phyloP scores from a whole-genome alignment of 2,329 filamentous ascomycete genomes.

The Cadophora sp. region DNA sequence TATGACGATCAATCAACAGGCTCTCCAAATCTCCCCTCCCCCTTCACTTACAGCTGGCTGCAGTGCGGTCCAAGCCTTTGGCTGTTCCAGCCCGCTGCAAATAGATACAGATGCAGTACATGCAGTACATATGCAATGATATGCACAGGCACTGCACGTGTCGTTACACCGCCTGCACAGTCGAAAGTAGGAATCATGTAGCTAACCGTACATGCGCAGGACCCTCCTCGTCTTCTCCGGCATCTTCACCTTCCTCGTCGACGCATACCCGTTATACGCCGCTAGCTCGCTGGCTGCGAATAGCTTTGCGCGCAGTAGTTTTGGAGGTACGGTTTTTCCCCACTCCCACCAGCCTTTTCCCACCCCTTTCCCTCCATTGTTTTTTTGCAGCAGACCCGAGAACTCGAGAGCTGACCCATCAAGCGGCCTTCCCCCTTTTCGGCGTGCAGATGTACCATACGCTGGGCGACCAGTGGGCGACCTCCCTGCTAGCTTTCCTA shows the following conservation, averaged over 20 bases:
- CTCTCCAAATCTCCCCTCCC: conserved; percentile 2
- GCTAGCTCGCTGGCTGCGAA: conserved; percentile 84
- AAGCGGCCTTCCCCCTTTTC: conserved; percentile 78
- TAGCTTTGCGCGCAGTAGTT: conserved; percentile 77
- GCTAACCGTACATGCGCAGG: conserved; percentile 52
- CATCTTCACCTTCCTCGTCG: conserved; percentile 83
- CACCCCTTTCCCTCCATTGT: background rate
- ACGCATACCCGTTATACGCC: conserved; percentile 78
- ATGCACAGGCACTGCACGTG: conserved; percentile 28
- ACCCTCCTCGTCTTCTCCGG: conserved; percentile 81
- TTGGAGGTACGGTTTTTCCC: conserved; percentile 58
- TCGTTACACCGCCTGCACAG: conserved; percentile 28
- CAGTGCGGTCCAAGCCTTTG: background rate
- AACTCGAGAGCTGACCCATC: conserved; percentile 23
- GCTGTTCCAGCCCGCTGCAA: conserved; percentile 1
- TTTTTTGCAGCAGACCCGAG: background rate
- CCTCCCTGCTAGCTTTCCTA: conserved; percentile 65
- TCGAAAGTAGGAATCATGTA: conserved; percentile 27
- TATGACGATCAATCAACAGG: background rate
- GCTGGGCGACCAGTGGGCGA: conserved; percentile 75
- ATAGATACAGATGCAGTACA: conserved; percentile 27
- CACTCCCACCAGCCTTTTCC: background rate
- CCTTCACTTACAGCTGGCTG: conserved; percentile 5
- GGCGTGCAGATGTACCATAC: conserved; percentile 74
- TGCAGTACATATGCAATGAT: conserved; percentile 23